A percentile compares a stretch with the other conserved stretches of the same genome.
Evolutionary conservation across 352 stramenopile genomes (phyloP).

Genomic region (Phytophthora agathidicida): DNA sequence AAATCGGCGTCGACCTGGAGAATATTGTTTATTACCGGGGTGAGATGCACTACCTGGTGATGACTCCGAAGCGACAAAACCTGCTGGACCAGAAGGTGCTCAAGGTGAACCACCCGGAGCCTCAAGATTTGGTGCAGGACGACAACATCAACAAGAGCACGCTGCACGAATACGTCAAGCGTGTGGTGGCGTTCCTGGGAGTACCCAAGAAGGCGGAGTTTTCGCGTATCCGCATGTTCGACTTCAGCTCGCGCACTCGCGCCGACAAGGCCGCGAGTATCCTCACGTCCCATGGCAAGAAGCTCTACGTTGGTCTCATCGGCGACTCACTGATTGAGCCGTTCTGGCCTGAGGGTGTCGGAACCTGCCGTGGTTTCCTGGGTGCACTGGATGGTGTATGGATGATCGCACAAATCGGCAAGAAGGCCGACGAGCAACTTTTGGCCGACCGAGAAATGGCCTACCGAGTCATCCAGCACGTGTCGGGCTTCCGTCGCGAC

Average conservation of each 20-base stretch:
- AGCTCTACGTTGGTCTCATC: conserved; percentile 81
- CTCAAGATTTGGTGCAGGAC: conserved; percentile 65
- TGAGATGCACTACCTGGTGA: conserved; percentile 89
- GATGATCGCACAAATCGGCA: conserved; percentile 79
- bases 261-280: conserved; percentile 78
- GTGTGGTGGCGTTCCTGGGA: conserved; percentile 72
- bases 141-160: conserved; percentile 69
- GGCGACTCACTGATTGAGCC: conserved; percentile 85
- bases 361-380: conserved; percentile 84
- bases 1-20: conserved; percentile 76
- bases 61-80: conserved; percentile 82
- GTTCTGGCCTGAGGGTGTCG: conserved; percentile 87
- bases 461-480: conserved; percentile 78
- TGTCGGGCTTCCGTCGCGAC: conserved; percentile 74
- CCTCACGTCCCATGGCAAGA: conserved; percentile 67
- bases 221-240: conserved; percentile 75
- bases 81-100: conserved; percentile 77
- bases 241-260: conserved; percentile 83
- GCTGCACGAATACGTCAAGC: conserved; percentile 71
- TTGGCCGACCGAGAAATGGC: conserved; percentile 78
- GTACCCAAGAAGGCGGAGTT: conserved; percentile 76
- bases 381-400: conserved; percentile 76
- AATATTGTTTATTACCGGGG: conserved; percentile 89
- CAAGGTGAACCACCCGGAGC: conserved; percentile 68
- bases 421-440: conserved; percentile 73